Conservation (phyloP, 2,329 filamentous ascomycete genomes). For the Colletotrichum abscissum region DNA sequence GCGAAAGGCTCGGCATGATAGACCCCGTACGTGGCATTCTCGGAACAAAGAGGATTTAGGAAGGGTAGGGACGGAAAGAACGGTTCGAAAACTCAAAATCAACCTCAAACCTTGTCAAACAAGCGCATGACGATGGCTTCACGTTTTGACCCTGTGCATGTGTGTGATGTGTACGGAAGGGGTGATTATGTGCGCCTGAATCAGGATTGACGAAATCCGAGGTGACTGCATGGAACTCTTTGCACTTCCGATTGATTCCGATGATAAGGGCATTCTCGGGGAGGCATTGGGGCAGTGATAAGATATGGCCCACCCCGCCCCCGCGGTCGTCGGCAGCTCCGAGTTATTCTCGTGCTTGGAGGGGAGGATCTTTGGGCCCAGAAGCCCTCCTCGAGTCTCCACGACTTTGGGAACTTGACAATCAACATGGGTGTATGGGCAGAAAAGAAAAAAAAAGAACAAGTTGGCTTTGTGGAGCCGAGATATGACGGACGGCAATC, state of each 20-base stretch:
- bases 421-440: not conserved
- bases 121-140: constrained; percentile 32
- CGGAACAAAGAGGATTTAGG: not conserved
- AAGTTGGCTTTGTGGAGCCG: not conserved
- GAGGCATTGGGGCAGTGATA: not conserved
- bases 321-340: constrained; percentile 9
- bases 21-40: constrained; percentile 8
- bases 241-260: constrained; percentile 16
- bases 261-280: constrained; percentile 21
- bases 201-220: constrained; percentile 21
- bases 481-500: constrained; percentile 27
- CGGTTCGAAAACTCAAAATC: constrained; percentile 8
- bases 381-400: too few species aligned
- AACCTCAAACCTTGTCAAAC: constrained; percentile 19
- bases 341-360: constrained; percentile 21
- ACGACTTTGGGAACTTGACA: not conserved
- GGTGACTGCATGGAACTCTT: not conserved
- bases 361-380: not conserved
- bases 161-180: not conserved
- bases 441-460: not conserved
- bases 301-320: constrained; percentile 4
- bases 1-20: constrained; percentile 15
- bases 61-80: not conserved
- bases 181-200: not conserved
- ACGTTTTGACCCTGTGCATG: constrained; percentile 13